Base-by-base conservation (phyloP, 345 rosid genomes). In the Murraya paniculata region DNA sequence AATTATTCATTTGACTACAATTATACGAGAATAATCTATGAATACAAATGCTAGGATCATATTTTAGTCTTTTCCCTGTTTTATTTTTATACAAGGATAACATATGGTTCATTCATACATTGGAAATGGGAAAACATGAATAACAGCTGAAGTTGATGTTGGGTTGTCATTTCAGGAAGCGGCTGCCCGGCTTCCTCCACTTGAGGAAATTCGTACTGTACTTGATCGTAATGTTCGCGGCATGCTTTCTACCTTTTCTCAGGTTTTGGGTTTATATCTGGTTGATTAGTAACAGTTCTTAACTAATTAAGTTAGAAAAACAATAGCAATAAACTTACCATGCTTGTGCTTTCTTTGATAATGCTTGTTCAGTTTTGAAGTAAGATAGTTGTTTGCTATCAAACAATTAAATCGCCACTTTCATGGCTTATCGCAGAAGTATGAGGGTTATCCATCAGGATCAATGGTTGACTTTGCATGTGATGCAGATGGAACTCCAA, bases 401-500 rank as follows among this genome's bases (percentile, higher is more conserved):
- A 25, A 24, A 9, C 24, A 41, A 13, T 45, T 4, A 25, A 6
- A 45, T 41, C 33, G 48, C 41, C 31, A 9, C 24, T 53, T 30
- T 30, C 9, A 71, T 16, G 7, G 36, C 53, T 78, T 14, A 56
- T 59, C 67, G 84, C 92, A 94, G 97, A 91, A 88, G 79, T 82
- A 85, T 41, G 97, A 78, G 65, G 97, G 94, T 78, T 95, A 93
- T 78, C 98, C 99, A 59, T 93, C 99, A 53, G 98, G 98, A 1
- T 88, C 95, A 4, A 86, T 90, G 94, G 97, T 96, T 79, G 99
- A 93, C 85, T 92, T 91, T 85, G 96, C 98, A 21, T 91, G 95
- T 78, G 98, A 88, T 82, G 88, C 84, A 64, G 92, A 88, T 89
- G 98, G 97, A 84, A 88, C 91, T 88, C 94, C 97, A 9, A 87